Conservation (phyloP, 1,284 basidiomycete genomes). For the Fomitiporia mediterranea region DNA sequence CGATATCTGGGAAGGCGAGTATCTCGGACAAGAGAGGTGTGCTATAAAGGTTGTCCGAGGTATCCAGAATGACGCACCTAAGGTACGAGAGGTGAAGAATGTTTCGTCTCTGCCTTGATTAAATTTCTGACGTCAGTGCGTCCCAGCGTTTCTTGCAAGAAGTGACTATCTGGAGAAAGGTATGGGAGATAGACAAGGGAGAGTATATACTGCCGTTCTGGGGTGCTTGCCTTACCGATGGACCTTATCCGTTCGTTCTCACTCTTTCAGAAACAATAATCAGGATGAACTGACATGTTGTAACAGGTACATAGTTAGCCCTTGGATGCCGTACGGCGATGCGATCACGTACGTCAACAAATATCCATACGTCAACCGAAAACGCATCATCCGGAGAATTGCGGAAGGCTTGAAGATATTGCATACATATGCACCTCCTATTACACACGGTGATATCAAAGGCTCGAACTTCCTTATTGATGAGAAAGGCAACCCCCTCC, state of each 20-base stretch:
- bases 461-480: constrained; percentile 49
- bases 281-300: too few relatives aligned
- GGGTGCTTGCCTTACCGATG: constrained; percentile 48
- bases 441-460: constrained; percentile 52
- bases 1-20: constrained; percentile 50
- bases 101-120: background rate
- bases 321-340: constrained; percentile 51
- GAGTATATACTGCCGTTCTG: constrained; percentile 51
- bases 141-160: constrained; percentile 47
- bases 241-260: constrained; percentile 44
- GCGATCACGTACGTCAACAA: constrained; percentile 42
- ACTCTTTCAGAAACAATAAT: too few relatives aligned
- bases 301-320: constrained; percentile 49
- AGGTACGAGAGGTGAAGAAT: constrained; percentile 38
- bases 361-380: constrained; percentile 36
- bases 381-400: constrained; percentile 39
- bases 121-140: background rate
- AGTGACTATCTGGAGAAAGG: constrained; percentile 48
- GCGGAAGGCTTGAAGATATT: constrained; percentile 43
- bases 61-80: constrained; percentile 41
- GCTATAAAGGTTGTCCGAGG: constrained; percentile 52
- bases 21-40: constrained; percentile 48
- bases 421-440: constrained; percentile 43
- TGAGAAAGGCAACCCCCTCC: constrained; percentile 40
- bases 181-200: constrained; percentile 50